These are phyloP conservation scores for Podaxis mareebaensis DNA, from an alignment of 768 basidiomycete genomes.

Conservation along the genomic window DNA sequence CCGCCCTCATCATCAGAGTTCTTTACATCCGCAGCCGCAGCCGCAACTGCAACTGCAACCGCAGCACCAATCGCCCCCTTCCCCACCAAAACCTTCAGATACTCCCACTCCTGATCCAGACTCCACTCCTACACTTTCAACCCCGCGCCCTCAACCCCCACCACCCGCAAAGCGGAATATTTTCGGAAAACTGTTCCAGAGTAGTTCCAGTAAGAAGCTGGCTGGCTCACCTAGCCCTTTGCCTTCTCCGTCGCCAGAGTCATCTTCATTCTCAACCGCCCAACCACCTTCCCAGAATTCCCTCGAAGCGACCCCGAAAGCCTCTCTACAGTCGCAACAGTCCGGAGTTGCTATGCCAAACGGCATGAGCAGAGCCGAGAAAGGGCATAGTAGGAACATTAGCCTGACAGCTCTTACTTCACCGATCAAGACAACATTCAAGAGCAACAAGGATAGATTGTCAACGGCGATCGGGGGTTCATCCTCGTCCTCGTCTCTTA, in stretches of 20 bases:
- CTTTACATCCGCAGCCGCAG: slow-evolving; percentile 18
- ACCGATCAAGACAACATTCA: slow-evolving; percentile 29
- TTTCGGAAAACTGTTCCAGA: slow-evolving; percentile 74
- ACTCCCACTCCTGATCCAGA: not conserved
- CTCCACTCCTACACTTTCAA: slow-evolving; percentile 20
- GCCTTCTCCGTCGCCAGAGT: slow-evolving; percentile 5
- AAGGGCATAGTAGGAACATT: slow-evolving; percentile 26
- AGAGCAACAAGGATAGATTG: slow-evolving; percentile 27
- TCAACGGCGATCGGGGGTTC: slow-evolving; percentile 21
- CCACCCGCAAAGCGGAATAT: slow-evolving; percentile 55
- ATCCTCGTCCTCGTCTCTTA: slow-evolving; percentile 11
- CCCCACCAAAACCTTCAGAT: not conserved
- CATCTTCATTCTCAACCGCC: not conserved
- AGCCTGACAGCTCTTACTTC: slow-evolving; percentile 27
- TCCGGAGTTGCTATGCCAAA: slow-evolving; percentile 19
- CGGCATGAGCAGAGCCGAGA: slow-evolving; percentile 17
- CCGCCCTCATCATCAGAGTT: slow-evolving; percentile 17
- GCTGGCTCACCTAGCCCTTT: slow-evolving; percentile 16
- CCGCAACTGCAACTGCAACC: slow-evolving; percentile 17
- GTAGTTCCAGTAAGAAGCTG: slow-evolving; percentile 12
- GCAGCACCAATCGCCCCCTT: slow-evolving; percentile 14
- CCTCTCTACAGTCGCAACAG: slow-evolving; percentile 14
- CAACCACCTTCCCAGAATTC: not conserved
- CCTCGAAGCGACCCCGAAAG: slow-evolving; percentile 7
- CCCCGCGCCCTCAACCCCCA: slow-evolving; percentile 23